phyloP scores from a whole-genome alignment of 495 filamentous ascomycete species.

The Articulospora tetracladia region DNA sequence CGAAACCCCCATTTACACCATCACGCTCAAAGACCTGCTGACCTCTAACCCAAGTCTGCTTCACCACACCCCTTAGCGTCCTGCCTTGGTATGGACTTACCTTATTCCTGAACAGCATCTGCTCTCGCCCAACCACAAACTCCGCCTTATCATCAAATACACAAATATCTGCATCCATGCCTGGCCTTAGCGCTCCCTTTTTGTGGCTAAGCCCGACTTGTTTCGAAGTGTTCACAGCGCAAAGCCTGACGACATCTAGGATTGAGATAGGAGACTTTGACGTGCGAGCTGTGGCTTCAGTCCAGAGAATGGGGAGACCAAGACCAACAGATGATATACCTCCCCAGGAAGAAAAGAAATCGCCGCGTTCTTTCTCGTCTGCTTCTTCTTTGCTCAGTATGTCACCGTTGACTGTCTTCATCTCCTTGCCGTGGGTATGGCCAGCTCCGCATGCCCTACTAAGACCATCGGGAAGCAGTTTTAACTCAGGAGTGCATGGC shows the following conservation, averaged over 20 bases:
- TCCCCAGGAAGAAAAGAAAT: conserved; percentile 96
- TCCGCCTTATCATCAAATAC: conserved; percentile 83
- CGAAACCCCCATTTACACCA: conserved; percentile 50
- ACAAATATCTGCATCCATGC: conserved; percentile 88
- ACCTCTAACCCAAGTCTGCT: conserved; percentile 88
- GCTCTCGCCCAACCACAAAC: conserved; percentile 60
- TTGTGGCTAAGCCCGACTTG: conserved; percentile 82
- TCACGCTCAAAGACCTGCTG: conserved; percentile 62
- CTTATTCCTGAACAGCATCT: conserved; percentile 95
- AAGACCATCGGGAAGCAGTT: conserved; percentile 72
- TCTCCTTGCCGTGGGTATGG: conserved; percentile 14
- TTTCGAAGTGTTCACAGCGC: conserved; percentile 79
- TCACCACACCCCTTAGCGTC: conserved; percentile 72
- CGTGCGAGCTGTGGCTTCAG: conserved; percentile 59
- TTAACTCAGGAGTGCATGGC: conserved; percentile 92
- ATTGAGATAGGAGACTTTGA: conserved; percentile 36
- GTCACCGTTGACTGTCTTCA: conserved; percentile 16
- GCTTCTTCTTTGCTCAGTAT: conserved; percentile 20
- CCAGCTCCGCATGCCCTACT: conserved; percentile 28
- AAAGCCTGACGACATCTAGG: conserved; percentile 78
- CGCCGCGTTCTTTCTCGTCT: conserved; percentile 47
- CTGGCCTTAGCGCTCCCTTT: conserved; percentile 80
- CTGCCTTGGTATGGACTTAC: conserved; percentile 90
- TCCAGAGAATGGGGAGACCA: conserved; percentile 88
- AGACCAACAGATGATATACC: conserved; percentile 93